These are phyloP conservation scores for Grigorovia humatica DNA, from an alignment of 805 yeast species.

Conservation along the genomic window DNA sequence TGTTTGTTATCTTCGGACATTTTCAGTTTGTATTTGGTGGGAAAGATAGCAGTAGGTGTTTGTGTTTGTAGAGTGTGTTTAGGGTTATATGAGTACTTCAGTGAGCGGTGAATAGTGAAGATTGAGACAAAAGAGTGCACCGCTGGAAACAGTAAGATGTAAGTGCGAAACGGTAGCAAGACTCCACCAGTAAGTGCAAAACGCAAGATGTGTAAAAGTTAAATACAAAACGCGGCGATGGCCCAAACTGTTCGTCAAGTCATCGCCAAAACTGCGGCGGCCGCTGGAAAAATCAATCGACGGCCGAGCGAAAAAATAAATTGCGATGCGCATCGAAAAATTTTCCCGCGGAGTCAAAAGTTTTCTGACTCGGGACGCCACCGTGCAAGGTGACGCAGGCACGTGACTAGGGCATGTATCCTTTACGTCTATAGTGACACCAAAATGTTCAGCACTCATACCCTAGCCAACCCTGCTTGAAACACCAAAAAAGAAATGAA, in stretches of 20 bases:
- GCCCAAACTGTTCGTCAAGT: too few species aligned
- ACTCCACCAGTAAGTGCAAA: neutral
- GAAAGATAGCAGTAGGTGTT: too few species aligned
- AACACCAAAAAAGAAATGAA: too few species aligned
- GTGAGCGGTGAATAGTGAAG: too few species aligned
- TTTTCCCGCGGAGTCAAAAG: neutral
- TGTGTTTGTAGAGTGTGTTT: neutral
- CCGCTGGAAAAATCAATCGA: neutral
- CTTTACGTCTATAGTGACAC: too few species aligned
- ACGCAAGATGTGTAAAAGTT: neutral
- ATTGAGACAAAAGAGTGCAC: neutral
- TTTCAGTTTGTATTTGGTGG: neutral
- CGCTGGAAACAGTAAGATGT: neutral
- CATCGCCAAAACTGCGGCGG: neutral
- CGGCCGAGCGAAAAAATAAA: neutral
- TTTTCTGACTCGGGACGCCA: neutral
- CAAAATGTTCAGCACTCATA: too few species aligned
- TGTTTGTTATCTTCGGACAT: constrained; percentile 36
- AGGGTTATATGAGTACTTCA: neutral
- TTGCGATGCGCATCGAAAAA: neutral
- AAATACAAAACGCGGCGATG: too few species aligned
- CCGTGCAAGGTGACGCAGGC: neutral
- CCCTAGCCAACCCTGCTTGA: too few species aligned
- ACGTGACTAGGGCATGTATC: too few species aligned
- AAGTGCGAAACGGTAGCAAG: too few species aligned